These are phyloP conservation scores for Colletotrichum filicis DNA, from an alignment of 2,329 filamentous ascomycete species.

Conservation along the genomic window DNA sequence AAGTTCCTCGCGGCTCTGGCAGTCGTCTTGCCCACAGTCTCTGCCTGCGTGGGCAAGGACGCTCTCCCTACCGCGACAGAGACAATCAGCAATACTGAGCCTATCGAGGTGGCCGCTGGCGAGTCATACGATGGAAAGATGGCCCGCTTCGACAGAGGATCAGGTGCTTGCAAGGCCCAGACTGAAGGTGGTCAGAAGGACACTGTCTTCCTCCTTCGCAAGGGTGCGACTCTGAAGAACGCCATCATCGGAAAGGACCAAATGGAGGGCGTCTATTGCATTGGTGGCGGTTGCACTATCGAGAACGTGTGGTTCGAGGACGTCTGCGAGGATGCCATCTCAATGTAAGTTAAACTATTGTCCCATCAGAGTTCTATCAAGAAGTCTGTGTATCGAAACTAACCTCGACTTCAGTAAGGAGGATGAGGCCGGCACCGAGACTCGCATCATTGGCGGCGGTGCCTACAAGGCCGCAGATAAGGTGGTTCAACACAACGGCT, in stretches of 20 bases:
- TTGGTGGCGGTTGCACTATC: constrained; percentile 41
- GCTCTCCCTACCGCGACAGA: constrained; percentile 42
- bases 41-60: constrained; percentile 41
- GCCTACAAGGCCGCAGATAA: constrained; percentile 57
- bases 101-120: constrained; percentile 46
- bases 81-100: constrained; percentile 40
- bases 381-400: not conserved
- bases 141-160: constrained; percentile 52
- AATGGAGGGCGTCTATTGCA: constrained; percentile 43
- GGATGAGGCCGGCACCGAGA: constrained; percentile 31
- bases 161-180: constrained; percentile 53
- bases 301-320: constrained; percentile 42
- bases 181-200: constrained; percentile 55
- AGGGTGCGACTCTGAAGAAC: constrained; percentile 57
- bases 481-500: constrained; percentile 59
- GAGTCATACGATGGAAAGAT: constrained; percentile 46
- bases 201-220: constrained; percentile 54
- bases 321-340: constrained; percentile 42
- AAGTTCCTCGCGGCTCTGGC: constrained; percentile 28
- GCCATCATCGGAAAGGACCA: constrained; percentile 55
- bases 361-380: not conserved
- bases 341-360: constrained; percentile 27
- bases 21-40: constrained; percentile 36
- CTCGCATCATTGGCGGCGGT: constrained; percentile 49
- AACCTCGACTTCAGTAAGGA: constrained; percentile 21